Base-by-base conservation (phyloP, 169 alveolate species). In the Plasmodium fragile region DNA sequence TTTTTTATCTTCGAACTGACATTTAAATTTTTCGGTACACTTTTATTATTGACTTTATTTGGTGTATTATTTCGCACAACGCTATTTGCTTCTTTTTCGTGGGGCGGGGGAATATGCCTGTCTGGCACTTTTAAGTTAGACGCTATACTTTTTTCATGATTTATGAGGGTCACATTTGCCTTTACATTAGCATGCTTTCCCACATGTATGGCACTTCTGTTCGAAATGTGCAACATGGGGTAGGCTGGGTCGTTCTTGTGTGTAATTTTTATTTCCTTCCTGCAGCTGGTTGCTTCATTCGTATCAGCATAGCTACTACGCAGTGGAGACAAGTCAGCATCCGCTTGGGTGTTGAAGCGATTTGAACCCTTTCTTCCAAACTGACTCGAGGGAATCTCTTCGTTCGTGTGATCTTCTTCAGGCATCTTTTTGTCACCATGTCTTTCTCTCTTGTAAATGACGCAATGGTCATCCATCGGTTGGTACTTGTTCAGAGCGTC, bases 1-100 rank as follows among this genome's bases (percentile, higher is more conserved):
- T 85, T 85, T 73, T 85, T 85, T 73, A 85, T 85, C 65, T 85
- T 85, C 6, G 93, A 85, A 4, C 70, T 52, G 41, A 85, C 80
- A 53, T 55, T 85, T 53, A 73, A 8, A 45, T 45, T 69, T 75
- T 85, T 85, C n/a, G 65, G 34, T 65, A 65, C 16, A 75, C 41
- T 85, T 3, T 30, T 77, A 30, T 75, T 49, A n/a, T 59, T 6
- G 59, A 4, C 30, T n/a, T 72, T 85, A 53, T 85, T 72, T 22
- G 71, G 79, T 16, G 75, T 30, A n/a, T n/a, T 45, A 39, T 41
- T 84, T 73, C 52, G 13, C 6, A 41, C 22, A 13, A 39, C 34
- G 10, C 45, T n/a, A 8, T 55, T 77, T 77, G 25, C 5, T 18
- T 32, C 78, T 75, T 49, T 85, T 10, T 34, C 84, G 1, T 16